These are phyloP conservation scores for Phyllosticta ampelicida DNA, from an alignment of 2,329 filamentous ascomycete species.

Conservation along the genomic window DNA sequence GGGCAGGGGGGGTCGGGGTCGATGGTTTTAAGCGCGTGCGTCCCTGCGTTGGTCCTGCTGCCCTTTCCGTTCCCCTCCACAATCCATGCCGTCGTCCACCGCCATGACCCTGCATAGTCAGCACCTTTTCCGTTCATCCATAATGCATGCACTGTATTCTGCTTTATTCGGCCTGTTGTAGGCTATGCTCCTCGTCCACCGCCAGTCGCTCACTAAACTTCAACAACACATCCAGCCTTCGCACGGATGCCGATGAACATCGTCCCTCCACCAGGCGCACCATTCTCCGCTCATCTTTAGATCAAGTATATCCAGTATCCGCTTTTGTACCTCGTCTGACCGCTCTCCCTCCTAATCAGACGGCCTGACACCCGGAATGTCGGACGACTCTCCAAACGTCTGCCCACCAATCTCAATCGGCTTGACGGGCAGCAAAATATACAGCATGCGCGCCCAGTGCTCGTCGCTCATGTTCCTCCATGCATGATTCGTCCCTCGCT, in stretches of 20 bases:
- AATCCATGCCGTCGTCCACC: not conserved
- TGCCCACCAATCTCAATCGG: conserved; percentile 23
- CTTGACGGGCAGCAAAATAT: conserved; percentile 26
- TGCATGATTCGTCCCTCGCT: conserved; percentile 10
- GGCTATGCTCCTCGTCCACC: not conserved
- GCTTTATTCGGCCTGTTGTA: not conserved
- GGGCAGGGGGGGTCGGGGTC: not conserved
- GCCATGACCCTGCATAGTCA: not conserved
- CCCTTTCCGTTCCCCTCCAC: not conserved
- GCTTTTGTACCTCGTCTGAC: not conserved
- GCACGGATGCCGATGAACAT: not conserved
- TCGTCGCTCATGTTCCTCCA: conserved; percentile 12
- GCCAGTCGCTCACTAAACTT: not conserved
- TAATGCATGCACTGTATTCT: not conserved
- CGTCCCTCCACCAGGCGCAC: not conserved
- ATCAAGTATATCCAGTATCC: not conserved
- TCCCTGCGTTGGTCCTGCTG: not conserved
- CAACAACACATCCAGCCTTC: not conserved
- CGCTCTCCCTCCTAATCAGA: conserved; percentile 18
- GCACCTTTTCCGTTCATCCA: not conserved
- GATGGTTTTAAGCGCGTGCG: not conserved
- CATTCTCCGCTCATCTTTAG: not conserved
- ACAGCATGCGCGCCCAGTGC: conserved; percentile 28
- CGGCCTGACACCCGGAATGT: conserved; percentile 26
- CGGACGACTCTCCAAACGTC: conserved; percentile 23